Evolutionary conservation across 371 early-diverging fungal species (phyloP), one percentile per base, ranked within the genome.

Genomic region (Amoeboaphelidium occidentale): DNA sequence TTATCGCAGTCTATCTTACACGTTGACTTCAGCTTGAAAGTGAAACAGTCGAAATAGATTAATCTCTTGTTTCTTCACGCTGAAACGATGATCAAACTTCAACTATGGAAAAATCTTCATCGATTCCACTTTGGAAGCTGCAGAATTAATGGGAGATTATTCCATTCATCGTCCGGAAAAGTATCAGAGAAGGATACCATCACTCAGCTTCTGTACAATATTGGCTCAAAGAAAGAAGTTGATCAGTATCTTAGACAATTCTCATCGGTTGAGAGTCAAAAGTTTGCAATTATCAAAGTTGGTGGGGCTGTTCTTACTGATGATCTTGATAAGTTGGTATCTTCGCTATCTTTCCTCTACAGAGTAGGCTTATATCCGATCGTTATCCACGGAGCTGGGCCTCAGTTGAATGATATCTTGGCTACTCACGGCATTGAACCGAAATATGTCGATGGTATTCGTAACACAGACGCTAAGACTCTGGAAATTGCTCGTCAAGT

Each of bases 171-270:
- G n/a, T n/a, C n/a, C n/a, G n/a, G n/a, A n/a, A n/a, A n/a, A n/a
- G n/a, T n/a, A n/a, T n/a, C n/a, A n/a, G n/a, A n/a, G n/a, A n/a
- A 93, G 84, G 92, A 91, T 65, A 94, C 91, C 3, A 91, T 94
- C 54, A 76, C 84, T 43, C 84, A 84, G 59, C 71, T 94, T n/a
- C 70, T 94, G 27, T 91, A 92, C 70, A 94, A 91, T 65, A 92
- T 94, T 63, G 96, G 92, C 39, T 89, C 90, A 28, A 82, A 84
- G 55, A 84, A 87, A 65, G 96, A 94, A 59, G 93, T 91, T 23
- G 91, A 94, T 55, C 89, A 88, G 65, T 94, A 94, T 56, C 74
- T 94, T 51, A 77, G 81, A 43, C 89, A 89, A 56, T 94, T 92
- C 59, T 80, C 86, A 0, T 80, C 82, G 0, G 92, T 91, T 39